These are phyloP conservation scores for Dipsacomyces acuminosporus DNA, from an alignment of 371 early-diverging fungal species.

Conservation along the genomic window DNA sequence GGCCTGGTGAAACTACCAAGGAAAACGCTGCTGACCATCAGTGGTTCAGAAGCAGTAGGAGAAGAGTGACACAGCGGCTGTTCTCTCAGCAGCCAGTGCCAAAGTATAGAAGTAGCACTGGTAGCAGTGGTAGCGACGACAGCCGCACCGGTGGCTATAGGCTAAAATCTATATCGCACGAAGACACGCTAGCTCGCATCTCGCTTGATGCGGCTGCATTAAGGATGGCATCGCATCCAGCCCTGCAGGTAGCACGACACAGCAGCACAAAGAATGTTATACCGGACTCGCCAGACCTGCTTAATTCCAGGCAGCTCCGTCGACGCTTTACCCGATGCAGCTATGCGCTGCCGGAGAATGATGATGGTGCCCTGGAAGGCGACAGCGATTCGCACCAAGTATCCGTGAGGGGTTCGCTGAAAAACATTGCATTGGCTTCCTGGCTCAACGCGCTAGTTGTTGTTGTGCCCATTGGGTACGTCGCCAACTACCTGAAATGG, in stretches of 20 bases:
- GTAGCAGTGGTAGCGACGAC: not conserved
- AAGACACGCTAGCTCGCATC: conserved; percentile 7
- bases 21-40: too few relatives aligned
- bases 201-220: not conserved
- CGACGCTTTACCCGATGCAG: conserved; percentile 32
- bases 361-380: conserved; percentile 7
- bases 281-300: conserved; percentile 32
- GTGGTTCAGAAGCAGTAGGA: too few relatives aligned
- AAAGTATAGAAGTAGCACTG: too few relatives aligned
- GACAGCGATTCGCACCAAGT: not conserved
- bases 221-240: conserved; percentile 2
- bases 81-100: not conserved
- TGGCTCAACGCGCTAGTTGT: conserved; percentile 63
- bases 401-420: conserved; percentile 18
- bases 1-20: too few relatives aligned
- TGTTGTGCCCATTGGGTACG: conserved; percentile 75
- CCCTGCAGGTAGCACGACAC: not conserved
- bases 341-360: not conserved
- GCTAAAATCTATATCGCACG: conserved; percentile 17
- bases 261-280: conserved; percentile 3
- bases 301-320: conserved; percentile 40
- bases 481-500: conserved; percentile 60
- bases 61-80: too few relatives aligned
- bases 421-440: conserved; percentile 51
- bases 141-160: not conserved